Evolutionary conservation across 495 filamentous ascomycete genomes (phyloP), one percentile per base, ranked within the genome.

Genomic region (Neurospora sp.): DNA sequence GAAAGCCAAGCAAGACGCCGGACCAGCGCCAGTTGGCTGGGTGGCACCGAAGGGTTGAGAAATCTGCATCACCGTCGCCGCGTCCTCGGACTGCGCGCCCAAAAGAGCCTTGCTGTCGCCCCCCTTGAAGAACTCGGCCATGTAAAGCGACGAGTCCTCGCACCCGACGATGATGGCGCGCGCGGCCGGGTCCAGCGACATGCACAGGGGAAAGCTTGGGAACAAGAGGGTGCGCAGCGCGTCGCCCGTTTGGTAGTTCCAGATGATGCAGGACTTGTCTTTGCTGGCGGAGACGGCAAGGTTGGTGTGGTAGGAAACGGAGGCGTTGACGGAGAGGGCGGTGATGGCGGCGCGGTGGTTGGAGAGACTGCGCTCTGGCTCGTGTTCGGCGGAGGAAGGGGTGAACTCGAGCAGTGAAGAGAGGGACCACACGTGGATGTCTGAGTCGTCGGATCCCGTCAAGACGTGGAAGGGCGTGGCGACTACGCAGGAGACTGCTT

Each of bases 371-470:
- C 89, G 89, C 41, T 90, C 82, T 7, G 89, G 88, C 74, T 87
- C 85, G 71, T 83, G 84, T 73, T 86, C 84, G 71, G 82, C 82
- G 22, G 81, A 79, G 7, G 83, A 72, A 14, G 53, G 53, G 84
- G 89, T 74, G 76, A 89, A 76, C 82, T 90, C 78, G 8, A 98
- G 84, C 9, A 99, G 85, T 41, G 86, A 83, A 2, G 89, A 83
- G 22, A 98, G 76, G 7, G 93, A 93, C 96, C 96, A 98, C 70
- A 97, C 89, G 80, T 96, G 91, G 69, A 97, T 86, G 76, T 91
- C 94, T 16, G 95, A 93, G 79, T 98, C 96, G 73, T 90, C 84
- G 9, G 95, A 97, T 45, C 93, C 96, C 3, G 94, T 94, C 35
- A 97, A 85, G 69, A 98, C 83, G 79, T 96, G 92, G 75, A 90